Base-by-base conservation (phyloP, 345 rosid genomes). In the Rhizophora apiculata region DNA sequence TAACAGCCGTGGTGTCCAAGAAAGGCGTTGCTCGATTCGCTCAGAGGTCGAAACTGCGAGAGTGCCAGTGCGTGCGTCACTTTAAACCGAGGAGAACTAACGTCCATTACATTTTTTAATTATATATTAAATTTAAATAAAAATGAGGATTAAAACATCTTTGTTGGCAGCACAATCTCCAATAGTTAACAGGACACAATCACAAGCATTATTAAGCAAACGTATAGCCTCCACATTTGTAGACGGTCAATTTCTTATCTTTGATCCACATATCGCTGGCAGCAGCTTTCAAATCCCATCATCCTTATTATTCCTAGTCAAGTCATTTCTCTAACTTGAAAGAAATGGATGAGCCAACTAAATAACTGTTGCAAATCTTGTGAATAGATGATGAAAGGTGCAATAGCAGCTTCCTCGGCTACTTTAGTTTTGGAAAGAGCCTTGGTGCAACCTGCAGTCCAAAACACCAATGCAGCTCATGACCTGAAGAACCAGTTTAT, bases 401-500 rank as follows among this genome's bases (percentile, higher is more conserved):
- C 20, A 32, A 21, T 6, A 9, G 15, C 46, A 36, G 46, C 32
- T 60, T 66, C 67, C 53, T 34, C 18, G 19, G 21, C 67, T 66
- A 82, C 76, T 82, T 80, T 46, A 82, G 74, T 46, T 75, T 76
- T 27, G 70, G 9, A 32, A 82, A 74, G 22, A 82, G 69, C 71
- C 66, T 69, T 31, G 78, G 78, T n/a, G 85, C 82, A 66, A 79
- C 85, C 83, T 79, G 83, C 78, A 80, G 67, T 63, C 26, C 57
- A 10, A 53, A 69, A 72, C 29, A 19, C 43, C 18, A 62, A 18
- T 16, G 68, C 32, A 74, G 70, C 30, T 27, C 1, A 21, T 48
- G 6, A 36, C n/a, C 29, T 22, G 49, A 16, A 30, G 36, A 16
- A n/a, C 21, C 7, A 51, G 36, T 15, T 20, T 56, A 13, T 56